Conservation (phyloP, 805 yeast species). For the Starmerella bacillaris region DNA sequence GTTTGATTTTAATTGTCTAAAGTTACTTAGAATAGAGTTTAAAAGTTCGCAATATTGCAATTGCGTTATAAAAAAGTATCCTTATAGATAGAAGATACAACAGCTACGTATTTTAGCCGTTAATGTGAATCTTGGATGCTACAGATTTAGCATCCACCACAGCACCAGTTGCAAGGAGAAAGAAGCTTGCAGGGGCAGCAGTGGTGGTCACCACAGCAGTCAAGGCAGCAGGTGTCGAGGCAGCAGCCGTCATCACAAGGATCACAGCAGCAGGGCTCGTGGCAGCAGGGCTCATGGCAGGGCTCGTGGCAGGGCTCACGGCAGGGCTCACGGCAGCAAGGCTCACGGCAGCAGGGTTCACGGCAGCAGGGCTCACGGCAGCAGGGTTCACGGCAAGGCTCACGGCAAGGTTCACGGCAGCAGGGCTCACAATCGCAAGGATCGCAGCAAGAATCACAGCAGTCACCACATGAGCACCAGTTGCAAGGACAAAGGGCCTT, state of each 20-base stretch:
- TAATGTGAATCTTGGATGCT: neutral
- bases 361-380: constrained; percentile 2
- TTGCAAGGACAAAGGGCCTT: constrained; percentile 12
- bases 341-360: neutral
- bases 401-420: neutral
- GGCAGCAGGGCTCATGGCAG: neutral
- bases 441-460: constrained; percentile 4
- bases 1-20: too few species aligned
- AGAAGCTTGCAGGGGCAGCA: neutral
- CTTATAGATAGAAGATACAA: too few species aligned
- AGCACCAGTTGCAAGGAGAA: constrained; percentile 4
- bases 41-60: too few species aligned
- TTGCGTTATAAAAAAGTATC: too few species aligned
- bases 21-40: too few species aligned
- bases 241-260: neutral
- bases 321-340: constrained; percentile 1
- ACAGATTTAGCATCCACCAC: neutral
- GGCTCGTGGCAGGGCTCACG: neutral
- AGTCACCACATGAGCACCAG: constrained; percentile 7
- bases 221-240: neutral
- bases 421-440: neutral
- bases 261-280: constrained; percentile 1
- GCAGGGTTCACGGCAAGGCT: neutral
- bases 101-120: too few species aligned
- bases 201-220: constrained; percentile 1